These are phyloP conservation scores for Leccinum broughii DNA, from an alignment of 768 basidiomycete species.

Conservation along the genomic window DNA sequence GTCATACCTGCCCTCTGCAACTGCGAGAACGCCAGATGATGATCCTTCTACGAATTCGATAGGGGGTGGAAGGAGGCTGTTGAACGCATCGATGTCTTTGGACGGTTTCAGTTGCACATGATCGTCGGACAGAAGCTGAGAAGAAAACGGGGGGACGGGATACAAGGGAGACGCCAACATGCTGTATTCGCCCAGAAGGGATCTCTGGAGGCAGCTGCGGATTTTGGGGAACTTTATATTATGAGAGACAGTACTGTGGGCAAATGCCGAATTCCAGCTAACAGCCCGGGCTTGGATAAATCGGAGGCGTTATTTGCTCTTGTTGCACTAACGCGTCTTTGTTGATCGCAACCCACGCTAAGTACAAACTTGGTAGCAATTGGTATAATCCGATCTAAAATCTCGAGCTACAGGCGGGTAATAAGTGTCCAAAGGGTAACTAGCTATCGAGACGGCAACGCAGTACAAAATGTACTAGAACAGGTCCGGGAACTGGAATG, in stretches of 20 bases:
- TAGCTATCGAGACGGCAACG: background rate
- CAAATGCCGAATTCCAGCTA: constrained; percentile 7
- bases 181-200: constrained; percentile 25
- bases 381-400: constrained; percentile 2
- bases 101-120: too few species aligned
- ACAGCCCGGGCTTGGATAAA: constrained; percentile 10
- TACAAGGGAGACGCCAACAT: constrained; percentile 73
- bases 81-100: too few species aligned
- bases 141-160: constrained; percentile 52
- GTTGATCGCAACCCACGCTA: constrained; percentile 9
- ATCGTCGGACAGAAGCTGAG: constrained; percentile 51
- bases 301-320: constrained; percentile 26
- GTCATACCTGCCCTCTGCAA: too few species aligned
- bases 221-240: constrained; percentile 6
- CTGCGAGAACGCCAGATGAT: too few species aligned
- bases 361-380: background rate
- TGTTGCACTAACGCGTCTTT: constrained; percentile 23
- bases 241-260: constrained; percentile 15
- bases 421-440: constrained; percentile 5
- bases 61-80: too few species aligned
- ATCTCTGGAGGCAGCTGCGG: constrained; percentile 3
- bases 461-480: constrained; percentile 10
- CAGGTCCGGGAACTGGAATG: constrained; percentile 5
- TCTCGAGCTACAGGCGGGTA: background rate
- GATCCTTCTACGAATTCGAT: too few species aligned